Percentiles rank a stretch among this genome's conserved stretches.
phyloP scores from a whole-genome alignment of 306 rosid species.

The Dicorynia guianensis region DNA sequence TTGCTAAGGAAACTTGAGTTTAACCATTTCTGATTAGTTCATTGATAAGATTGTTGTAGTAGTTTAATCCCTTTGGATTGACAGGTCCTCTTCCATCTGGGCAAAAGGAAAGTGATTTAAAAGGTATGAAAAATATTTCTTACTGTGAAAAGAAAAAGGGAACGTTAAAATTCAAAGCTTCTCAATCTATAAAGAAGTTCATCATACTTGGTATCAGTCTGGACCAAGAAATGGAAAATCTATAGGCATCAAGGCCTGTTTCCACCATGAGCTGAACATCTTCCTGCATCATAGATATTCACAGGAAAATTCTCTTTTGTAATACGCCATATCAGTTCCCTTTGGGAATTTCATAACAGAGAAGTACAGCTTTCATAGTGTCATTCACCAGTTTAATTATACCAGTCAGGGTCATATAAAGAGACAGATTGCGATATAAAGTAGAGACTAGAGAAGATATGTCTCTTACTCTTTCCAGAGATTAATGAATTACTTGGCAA shows the following conservation, averaged over 20 bases:
- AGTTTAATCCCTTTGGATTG: not conserved
- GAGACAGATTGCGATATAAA: too few species aligned
- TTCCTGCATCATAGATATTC: conserved; percentile 58
- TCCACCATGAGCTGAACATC: conserved; percentile 81
- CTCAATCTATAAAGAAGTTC: not conserved
- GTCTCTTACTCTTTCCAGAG: too few species aligned
- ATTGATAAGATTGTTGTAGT: conserved; percentile 60
- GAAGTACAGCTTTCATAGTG: conserved; percentile 3
- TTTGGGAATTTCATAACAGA: not conserved
- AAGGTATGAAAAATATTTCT: not conserved
- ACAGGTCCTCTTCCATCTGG: not conserved
- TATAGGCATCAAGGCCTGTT: conserved; percentile 73
- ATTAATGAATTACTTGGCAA: not conserved
- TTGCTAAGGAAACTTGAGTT: conserved; percentile 28
- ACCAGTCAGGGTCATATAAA: too few species aligned
- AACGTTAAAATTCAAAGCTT: not conserved
- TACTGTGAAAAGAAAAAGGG: not conserved
- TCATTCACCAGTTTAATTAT: too few species aligned
- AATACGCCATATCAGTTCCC: not conserved
- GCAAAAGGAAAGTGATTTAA: not conserved
- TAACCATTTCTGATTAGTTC: conserved; percentile 64
- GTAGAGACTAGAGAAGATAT: too few species aligned
- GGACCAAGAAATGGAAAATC: conserved; percentile 93
- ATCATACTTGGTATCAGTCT: conserved; percentile 77
- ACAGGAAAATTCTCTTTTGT: not conserved